These are phyloP conservation scores for Syzygium oleosum DNA, from an alignment of 345 rosid species.

Conservation along the genomic window DNA sequence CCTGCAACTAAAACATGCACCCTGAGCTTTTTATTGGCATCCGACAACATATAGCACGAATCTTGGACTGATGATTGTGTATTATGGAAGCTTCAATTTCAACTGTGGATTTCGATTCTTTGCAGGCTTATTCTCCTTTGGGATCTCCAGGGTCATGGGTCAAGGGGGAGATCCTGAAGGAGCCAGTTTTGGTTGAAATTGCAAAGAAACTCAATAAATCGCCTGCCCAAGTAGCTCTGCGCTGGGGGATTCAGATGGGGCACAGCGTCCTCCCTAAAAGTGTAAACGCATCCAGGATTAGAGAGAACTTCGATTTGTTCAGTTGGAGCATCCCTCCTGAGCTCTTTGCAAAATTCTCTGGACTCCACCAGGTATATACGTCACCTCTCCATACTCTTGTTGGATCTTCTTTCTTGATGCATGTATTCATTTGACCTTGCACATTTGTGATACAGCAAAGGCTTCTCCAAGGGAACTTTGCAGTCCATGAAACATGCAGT, in stretches of 20 bases:
- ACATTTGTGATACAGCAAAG: constrained; percentile 28
- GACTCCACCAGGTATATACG: constrained; percentile 33
- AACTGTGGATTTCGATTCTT: background rate
- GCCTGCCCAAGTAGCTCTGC: constrained; percentile 49
- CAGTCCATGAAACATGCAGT: constrained; percentile 31
- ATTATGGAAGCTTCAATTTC: background rate
- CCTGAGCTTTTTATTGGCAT: background rate
- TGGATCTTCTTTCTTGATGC: background rate
- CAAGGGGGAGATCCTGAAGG: constrained; percentile 45
- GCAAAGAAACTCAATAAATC: constrained; percentile 39
- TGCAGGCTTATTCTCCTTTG: constrained; percentile 46
- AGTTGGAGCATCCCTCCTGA: constrained; percentile 47
- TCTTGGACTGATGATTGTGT: background rate
- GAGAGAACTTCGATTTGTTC: constrained; percentile 35
- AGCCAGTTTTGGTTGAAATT: constrained; percentile 29
- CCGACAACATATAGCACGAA: background rate
- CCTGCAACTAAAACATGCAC: background rate
- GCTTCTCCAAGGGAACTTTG: constrained; percentile 46
- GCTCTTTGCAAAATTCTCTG: constrained; percentile 26
- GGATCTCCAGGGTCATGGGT: constrained; percentile 59
- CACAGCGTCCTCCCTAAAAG: constrained; percentile 58
- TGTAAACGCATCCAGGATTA: constrained; percentile 36
- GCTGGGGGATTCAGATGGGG: constrained; percentile 51
- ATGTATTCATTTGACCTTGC: background rate
- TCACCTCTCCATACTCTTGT: background rate